Evolutionary conservation across 805 yeast genomes (phyloP).

Genomic region (Suhomyces faveliae): DNA sequence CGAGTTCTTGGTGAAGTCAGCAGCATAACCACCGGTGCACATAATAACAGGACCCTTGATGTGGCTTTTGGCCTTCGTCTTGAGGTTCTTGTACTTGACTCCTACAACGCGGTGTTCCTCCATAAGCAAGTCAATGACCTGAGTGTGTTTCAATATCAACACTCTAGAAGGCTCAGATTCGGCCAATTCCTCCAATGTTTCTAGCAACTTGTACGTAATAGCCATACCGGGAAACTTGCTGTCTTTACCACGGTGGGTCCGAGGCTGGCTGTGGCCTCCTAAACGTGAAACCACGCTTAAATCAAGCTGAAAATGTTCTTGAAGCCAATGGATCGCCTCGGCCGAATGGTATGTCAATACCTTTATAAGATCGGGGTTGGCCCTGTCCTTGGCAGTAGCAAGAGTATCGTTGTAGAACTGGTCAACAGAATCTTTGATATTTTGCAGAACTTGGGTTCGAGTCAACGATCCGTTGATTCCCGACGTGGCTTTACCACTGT

Average conservation of each 20-base stretch:
- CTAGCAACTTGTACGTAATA: constrained; percentile 53
- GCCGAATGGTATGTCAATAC: constrained; percentile 62
- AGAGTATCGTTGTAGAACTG: constrained; percentile 65
- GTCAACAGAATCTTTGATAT: constrained; percentile 55
- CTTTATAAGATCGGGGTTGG: constrained; percentile 56
- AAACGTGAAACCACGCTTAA: constrained; percentile 67
- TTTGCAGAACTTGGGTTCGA: constrained; percentile 49
- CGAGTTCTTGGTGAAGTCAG: constrained; percentile 55
- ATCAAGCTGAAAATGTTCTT: constrained; percentile 58
- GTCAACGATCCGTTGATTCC: constrained; percentile 77
- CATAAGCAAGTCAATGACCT: constrained; percentile 41
- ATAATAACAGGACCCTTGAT: constrained; percentile 57
- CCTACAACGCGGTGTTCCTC: constrained; percentile 25
- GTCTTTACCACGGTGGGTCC: constrained; percentile 79
- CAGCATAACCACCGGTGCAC: constrained; percentile 69
- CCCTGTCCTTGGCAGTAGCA: constrained; percentile 61
- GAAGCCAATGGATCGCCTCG: constrained; percentile 72
- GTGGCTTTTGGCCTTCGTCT: constrained; percentile 29
- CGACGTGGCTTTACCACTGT: constrained; percentile 65
- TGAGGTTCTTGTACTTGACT: constrained; percentile 31
- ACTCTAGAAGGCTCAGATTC: constrained; percentile 43
- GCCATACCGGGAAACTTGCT: constrained; percentile 67
- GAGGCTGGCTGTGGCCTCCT: constrained; percentile 78
- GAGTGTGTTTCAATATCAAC: constrained; percentile 22
- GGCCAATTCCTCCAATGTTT: constrained; percentile 47